phyloP scores from a whole-genome alignment of 177 flowering plant genomes.

The Vitis hybrid region DNA sequence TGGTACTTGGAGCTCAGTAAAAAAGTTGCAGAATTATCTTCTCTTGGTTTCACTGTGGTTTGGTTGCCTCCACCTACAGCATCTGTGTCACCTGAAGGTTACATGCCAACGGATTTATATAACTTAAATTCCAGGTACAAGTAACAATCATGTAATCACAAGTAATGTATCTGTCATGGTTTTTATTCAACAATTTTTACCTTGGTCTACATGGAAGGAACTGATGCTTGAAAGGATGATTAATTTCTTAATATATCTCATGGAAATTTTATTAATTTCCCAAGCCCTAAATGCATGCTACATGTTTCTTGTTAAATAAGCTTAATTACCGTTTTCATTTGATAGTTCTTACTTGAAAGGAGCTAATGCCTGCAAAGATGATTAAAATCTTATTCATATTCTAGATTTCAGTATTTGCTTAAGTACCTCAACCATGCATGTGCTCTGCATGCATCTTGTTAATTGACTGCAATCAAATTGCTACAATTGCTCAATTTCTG shows the following conservation, averaged over 20 bases:
- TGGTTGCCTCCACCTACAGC: slow-evolving; percentile 99
- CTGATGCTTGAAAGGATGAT: background rate
- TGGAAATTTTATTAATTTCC: background rate
- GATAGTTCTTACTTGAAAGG: too few species aligned
- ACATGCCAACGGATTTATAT: slow-evolving; percentile 95
- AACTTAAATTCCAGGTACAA: slow-evolving; percentile 92
- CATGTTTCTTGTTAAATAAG: background rate
- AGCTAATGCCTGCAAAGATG: too few species aligned
- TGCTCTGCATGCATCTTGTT: too few species aligned
- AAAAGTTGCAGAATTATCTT: slow-evolving; percentile 66
- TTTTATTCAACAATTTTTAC: background rate
- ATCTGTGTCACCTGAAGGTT: slow-evolving; percentile 98
- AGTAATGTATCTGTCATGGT: background rate
- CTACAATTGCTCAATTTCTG: too few species aligned
- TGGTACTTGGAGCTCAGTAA: slow-evolving; percentile 84
- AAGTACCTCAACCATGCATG: too few species aligned
- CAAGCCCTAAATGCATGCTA: background rate
- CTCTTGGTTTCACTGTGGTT: slow-evolving; percentile 80
- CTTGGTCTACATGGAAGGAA: background rate
- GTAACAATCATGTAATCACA: background rate
- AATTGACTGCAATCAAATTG: too few species aligned
- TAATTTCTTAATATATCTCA: too few species aligned
- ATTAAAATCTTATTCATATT: too few species aligned
- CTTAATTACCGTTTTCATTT: background rate
- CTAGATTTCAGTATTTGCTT: too few species aligned